Conservation (phyloP, 2,329 filamentous ascomycete species). For the Cladosporium sp. region DNA sequence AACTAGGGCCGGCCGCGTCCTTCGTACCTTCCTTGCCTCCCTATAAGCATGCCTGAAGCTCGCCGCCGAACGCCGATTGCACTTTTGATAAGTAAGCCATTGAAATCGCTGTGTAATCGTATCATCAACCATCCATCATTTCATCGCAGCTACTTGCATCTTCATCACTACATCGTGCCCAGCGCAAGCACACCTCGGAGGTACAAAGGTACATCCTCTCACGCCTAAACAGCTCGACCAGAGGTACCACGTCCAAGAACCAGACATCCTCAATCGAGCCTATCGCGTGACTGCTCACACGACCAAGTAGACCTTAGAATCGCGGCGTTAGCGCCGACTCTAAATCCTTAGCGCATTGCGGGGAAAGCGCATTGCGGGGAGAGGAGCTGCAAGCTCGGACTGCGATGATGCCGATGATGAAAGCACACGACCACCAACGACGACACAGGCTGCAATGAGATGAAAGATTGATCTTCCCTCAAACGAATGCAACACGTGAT, state of each 20-base stretch:
- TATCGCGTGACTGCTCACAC: constrained; percentile 14
- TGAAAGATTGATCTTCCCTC: background rate
- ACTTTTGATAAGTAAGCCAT: background rate
- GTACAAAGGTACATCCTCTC: constrained; percentile 2
- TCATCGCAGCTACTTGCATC: background rate
- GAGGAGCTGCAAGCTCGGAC: background rate
- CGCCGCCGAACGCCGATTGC: background rate
- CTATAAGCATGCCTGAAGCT: constrained; percentile 4
- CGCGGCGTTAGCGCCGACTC: background rate
- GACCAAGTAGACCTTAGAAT: background rate
- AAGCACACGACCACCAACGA: background rate
- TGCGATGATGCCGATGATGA: constrained; percentile 1
- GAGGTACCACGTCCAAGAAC: background rate
- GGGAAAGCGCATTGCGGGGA: too few species aligned
- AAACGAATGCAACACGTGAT: background rate
- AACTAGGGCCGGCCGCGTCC: constrained; percentile 5
- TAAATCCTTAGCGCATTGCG: background rate
- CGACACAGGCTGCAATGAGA: background rate
- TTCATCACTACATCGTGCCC: background rate
- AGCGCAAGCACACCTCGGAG: background rate
- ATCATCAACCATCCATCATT: background rate
- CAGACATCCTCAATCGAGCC: constrained; percentile 1
- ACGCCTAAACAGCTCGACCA: background rate
- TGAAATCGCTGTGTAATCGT: background rate
- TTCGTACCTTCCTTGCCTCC: constrained; percentile 16